phyloP scores from a whole-genome alignment of 2,329 filamentous ascomycete species.

The Talaromyces sp. region DNA sequence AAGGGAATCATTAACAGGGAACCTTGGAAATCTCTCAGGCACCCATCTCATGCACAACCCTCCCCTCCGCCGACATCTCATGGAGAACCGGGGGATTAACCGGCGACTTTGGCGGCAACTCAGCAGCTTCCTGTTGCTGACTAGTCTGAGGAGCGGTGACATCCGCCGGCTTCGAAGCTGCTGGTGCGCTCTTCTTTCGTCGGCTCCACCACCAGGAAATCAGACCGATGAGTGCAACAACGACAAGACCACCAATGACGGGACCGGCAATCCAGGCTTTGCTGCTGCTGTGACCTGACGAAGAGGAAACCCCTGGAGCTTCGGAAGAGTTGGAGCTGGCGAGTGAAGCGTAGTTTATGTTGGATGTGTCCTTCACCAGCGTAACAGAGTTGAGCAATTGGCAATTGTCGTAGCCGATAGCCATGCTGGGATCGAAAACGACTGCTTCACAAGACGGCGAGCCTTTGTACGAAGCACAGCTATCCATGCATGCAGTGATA shows the following conservation, averaged over 20 bases:
- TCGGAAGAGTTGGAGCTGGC: not conserved
- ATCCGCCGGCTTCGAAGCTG: not conserved
- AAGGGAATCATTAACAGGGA: not conserved
- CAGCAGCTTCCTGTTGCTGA: not conserved
- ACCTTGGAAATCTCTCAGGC: not conserved
- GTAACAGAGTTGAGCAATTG: constrained; percentile 14
- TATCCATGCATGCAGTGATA: constrained; percentile 16
- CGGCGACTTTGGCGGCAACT: not conserved
- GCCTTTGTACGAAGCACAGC: not conserved
- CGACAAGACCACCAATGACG: constrained; percentile 10
- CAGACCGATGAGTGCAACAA: not conserved
- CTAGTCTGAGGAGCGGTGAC: not conserved
- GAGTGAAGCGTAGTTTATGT: constrained; percentile 11
- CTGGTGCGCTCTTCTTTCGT: not conserved
- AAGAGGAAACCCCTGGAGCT: not conserved
- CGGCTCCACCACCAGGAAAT: constrained; percentile 12
- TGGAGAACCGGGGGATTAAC: not conserved
- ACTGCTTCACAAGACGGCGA: constrained; percentile 8
- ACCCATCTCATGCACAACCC: constrained; percentile 6
- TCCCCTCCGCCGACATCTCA: not conserved
- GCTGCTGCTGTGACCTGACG: constrained; percentile 11
- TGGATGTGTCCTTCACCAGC: not conserved
- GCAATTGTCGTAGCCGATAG: constrained; percentile 15
- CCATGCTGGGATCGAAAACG: constrained; percentile 13
- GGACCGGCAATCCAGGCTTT: constrained; percentile 15